phyloP scores from a whole-genome alignment of 495 filamentous ascomycete species.

The Hypoxylon rickii region DNA sequence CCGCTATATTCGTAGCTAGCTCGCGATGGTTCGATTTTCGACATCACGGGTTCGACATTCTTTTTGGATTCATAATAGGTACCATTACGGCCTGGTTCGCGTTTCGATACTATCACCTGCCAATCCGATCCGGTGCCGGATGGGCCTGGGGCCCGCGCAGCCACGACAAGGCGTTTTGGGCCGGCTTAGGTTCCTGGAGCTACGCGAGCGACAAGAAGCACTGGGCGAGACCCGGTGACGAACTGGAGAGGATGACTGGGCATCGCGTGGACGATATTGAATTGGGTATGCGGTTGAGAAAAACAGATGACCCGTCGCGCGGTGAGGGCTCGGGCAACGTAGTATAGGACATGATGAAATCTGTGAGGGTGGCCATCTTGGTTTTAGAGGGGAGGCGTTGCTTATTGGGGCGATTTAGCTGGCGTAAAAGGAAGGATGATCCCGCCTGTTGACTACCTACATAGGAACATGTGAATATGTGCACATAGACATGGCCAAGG shows the following conservation, averaged over 20 bases:
- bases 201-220: constrained; percentile 48
- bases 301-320: constrained; percentile 17
- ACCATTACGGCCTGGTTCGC: constrained; percentile 51
- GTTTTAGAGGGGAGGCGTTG: no score
- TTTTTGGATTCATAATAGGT: constrained; percentile 75
- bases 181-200: constrained; percentile 61
- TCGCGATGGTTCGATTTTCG: constrained; percentile 79
- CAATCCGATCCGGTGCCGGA: constrained; percentile 63
- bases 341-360: no score
- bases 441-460: no score
- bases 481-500: no score
- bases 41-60: constrained; percentile 88
- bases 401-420: no score
- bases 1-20: constrained; percentile 58
- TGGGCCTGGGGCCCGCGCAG: constrained; percentile 62
- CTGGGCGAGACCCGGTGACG: constrained; percentile 42
- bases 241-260: constrained; percentile 38
- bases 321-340: constrained; percentile 24
- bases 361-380: no score
- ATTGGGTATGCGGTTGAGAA: constrained; percentile 32
- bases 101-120: constrained; percentile 65
- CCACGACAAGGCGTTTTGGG: constrained; percentile 61
- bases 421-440: no score
- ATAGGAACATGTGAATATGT: no score
- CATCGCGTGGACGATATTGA: constrained; percentile 34